phyloP scores from a whole-genome alignment of 371 early-diverging fungal genomes.

The Mucor irregularis region DNA sequence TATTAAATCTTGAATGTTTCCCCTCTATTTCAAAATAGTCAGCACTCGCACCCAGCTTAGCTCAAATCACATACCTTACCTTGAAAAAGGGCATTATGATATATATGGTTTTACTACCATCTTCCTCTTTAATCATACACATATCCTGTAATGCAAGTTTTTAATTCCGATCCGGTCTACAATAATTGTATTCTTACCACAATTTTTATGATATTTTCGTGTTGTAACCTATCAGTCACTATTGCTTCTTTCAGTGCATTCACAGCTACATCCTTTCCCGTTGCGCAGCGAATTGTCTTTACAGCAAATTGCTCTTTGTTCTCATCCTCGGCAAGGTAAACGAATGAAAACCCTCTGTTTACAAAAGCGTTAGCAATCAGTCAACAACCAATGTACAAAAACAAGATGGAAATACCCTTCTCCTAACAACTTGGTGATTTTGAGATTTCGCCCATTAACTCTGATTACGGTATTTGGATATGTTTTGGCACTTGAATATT shows the following conservation, averaged over 20 bases:
- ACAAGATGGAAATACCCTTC: conserved; percentile 58
- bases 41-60: background rate
- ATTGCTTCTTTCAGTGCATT: conserved; percentile 71
- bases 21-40: conserved; percentile 32
- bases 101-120: conserved; percentile 64
- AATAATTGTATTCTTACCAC: conserved; percentile 52
- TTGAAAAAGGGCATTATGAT: conserved; percentile 69
- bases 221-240: conserved; percentile 62
- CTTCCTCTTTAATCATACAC: conserved; percentile 58
- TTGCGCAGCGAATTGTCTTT: conserved; percentile 70
- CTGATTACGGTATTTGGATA: conserved; percentile 55
- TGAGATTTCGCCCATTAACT: conserved; percentile 59
- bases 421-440: conserved; percentile 65
- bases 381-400: background rate
- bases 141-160: conserved; percentile 49
- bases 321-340: conserved; percentile 69
- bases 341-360: conserved; percentile 73
- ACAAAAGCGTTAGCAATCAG: background rate
- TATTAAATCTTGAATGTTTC: conserved; percentile 66
- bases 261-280: conserved; percentile 57
- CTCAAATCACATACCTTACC: conserved; percentile 19
- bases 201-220: conserved; percentile 69
- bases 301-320: conserved; percentile 60
- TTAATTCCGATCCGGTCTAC: background rate
- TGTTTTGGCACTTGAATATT: background rate